A percentile compares a stretch with the other conserved stretches of the same genome.
Evolutionary conservation across 108 stramenopile species (phyloP).

Genomic region (Schizochytrium sp.): DNA sequence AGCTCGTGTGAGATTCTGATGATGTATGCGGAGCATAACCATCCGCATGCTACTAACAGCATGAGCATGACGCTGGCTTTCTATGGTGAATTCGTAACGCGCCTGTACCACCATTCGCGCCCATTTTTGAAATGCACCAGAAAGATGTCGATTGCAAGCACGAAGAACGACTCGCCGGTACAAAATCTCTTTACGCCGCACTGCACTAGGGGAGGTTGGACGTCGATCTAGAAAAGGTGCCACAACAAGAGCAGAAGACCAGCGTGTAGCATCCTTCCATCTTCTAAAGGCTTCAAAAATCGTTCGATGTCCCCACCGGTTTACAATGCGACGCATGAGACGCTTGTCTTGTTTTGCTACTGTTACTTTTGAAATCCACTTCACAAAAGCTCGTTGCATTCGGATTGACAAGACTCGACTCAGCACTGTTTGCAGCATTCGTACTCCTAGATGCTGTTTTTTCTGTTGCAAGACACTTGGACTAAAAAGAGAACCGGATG

Average conservation of each 20-base stretch:
- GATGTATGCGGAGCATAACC: neutral
- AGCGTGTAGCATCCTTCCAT: neutral
- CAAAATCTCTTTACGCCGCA: no score
- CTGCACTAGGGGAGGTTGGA: no score
- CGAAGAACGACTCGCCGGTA: no score
- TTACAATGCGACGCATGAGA: neutral
- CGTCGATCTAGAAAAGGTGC: neutral
- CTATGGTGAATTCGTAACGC: no score
- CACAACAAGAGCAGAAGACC: neutral
- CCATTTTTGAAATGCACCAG: no score
- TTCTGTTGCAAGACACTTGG: neutral
- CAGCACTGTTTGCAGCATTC: neutral
- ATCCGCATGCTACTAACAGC: neutral
- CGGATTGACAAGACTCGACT: neutral
- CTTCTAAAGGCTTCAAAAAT: neutral
- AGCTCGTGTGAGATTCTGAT: neutral
- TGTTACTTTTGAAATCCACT: neutral
- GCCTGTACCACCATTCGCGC: no score
- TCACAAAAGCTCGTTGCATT: neutral
- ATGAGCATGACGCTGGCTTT: neutral
- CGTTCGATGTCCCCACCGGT: neutral
- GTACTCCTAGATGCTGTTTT: neutral
- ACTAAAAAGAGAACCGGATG: neutral
- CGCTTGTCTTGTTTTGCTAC: neutral
- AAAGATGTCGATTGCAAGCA: no score